phyloP scores from a whole-genome alignment of 148 eudicot species.

The Heliosperma pusillum region DNA sequence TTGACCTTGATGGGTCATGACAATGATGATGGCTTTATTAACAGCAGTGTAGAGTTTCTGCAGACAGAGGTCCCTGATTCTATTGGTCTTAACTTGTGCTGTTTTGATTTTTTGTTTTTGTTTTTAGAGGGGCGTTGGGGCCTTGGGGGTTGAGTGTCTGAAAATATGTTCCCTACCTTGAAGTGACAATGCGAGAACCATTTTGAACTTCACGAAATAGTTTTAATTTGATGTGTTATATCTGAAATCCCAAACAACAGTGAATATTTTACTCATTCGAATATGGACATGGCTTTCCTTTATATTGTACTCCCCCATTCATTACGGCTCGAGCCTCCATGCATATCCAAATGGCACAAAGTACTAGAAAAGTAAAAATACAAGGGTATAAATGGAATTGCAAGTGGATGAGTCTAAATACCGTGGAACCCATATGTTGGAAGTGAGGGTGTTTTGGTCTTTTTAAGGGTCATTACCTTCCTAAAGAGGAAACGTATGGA shows the following conservation, averaged over 20 bases:
- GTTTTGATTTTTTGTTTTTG: no score
- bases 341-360: no score
- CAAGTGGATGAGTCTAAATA: no score
- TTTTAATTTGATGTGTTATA: background rate
- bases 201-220: background rate
- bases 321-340: no score
- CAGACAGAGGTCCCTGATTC: conserved; percentile 63
- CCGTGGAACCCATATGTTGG: no score
- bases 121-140: no score
- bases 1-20: conserved; percentile 94
- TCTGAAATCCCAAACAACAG: background rate
- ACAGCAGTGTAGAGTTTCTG: conserved; percentile 68
- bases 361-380: no score
- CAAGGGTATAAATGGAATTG: no score
- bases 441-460: no score
- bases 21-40: conserved; percentile 69
- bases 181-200: background rate
- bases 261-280: background rate
- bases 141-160: background rate
- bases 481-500: no score
- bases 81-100: background rate
- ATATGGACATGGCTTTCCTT: background rate
- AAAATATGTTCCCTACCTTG: background rate
- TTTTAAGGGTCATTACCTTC: no score
- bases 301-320: background rate